Percentiles rank a stretch among this genome's conserved stretches.
Evolutionary conservation across 345 rosid species (phyloP).

Genomic region (Melaleuca quinquenervia): DNA sequence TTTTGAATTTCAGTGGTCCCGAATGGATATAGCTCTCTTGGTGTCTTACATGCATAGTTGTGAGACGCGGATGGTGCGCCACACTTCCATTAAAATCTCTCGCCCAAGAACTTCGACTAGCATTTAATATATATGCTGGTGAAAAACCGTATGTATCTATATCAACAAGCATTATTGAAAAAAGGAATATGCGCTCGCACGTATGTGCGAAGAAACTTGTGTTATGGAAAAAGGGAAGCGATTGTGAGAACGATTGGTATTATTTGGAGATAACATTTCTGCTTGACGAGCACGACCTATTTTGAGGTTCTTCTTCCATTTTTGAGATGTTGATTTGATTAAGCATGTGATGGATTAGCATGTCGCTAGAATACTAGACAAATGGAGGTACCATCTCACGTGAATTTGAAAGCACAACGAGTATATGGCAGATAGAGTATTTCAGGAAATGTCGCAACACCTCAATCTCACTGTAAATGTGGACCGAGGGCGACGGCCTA

Average conservation of each 20-base stretch:
- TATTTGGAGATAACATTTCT: neutral
- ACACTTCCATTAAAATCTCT: neutral
- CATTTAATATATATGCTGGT: neutral
- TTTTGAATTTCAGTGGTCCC: neutral
- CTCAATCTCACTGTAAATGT: neutral
- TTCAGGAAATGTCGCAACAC: neutral
- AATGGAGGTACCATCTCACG: neutral
- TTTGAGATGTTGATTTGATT: neutral
- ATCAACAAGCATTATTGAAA: neutral
- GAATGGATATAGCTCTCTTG: neutral
- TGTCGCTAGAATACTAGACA: neutral
- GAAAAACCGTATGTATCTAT: neutral
- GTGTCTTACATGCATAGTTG: neutral
- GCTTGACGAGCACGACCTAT: neutral
- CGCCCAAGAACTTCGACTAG: neutral
- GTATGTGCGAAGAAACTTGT: no score
- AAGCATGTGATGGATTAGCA: neutral
- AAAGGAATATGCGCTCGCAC: neutral
- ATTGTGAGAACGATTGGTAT: neutral
- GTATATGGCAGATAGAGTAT: neutral
- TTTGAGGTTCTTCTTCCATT: neutral
- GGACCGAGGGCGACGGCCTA: neutral
- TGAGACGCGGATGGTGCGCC: neutral
- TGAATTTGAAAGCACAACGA: neutral
- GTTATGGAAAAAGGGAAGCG: neutral